Base-by-base conservation (phyloP, 164 flowering plant species). In the Litsea cubeba region DNA sequence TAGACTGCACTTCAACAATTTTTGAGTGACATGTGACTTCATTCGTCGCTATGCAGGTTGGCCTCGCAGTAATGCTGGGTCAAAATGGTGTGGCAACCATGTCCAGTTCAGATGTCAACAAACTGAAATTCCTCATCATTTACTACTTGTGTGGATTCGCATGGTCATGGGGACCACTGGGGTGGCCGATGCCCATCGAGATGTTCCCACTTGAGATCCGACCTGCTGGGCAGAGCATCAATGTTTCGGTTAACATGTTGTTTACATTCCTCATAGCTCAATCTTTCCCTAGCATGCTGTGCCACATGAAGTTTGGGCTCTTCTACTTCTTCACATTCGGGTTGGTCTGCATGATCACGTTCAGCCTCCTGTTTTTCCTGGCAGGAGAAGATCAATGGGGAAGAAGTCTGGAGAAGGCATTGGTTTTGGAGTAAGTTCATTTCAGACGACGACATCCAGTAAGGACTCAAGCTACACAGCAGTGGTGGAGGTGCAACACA, bases 121-220 rank as follows among this genome's bases (percentile, higher is more conserved):
- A 62, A 14, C 46, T 77, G 2, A 62, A 72, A 5, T 5, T 18
- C 3, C 49, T 20, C 63, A 77, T 77, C 30, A 18, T 68, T 25
- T 25, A 25, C 62, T 77, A 32, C 22, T 76, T 77, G 11, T 18
- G 76, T 4, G 79, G 49, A 25, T 77, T 72, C 40, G 76, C 79
- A 2, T 73, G 76, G 79, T 73, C 79, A 1, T 73, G 79, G 79
- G 79, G 79, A 2, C 76, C 76, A 0, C 69, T 77, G 0, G 79
- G 76, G 0, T 72, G 79, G 76, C 72, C 72, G 11, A 72, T 77
- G 3, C 79, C 76, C 22, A 68, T 72, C 10, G 76, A 73, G 51
- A 77, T 73, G 22, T 73, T 72, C 65, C 76, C 79, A n/a, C 68
- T 77, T 6, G 79, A 77, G 49, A 69, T 73, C 51, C 69, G 79